Evolutionary conservation across 768 basidiomycete genomes (phyloP).

Genomic region (Peribolospora kevripleyi): DNA sequence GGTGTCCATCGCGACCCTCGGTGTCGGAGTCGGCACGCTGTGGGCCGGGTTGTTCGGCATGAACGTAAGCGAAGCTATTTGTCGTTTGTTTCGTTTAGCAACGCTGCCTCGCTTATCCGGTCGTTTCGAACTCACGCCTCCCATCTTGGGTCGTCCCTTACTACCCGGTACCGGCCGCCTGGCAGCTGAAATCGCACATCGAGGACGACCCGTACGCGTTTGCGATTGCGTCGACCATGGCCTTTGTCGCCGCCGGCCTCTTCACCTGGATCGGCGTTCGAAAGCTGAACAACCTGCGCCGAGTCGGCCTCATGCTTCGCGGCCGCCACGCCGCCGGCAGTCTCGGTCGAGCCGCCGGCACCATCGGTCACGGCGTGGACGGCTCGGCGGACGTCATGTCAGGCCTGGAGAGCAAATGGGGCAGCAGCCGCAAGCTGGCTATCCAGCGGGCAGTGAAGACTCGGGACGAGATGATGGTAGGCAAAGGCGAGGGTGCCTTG

Average conservation of each 20-base stretch:
- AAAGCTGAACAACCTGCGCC: constrained; percentile 22
- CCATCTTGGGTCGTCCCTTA: background rate
- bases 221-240: constrained; percentile 34
- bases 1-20: constrained; percentile 84
- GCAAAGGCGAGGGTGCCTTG: no score
- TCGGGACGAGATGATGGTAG: no score
- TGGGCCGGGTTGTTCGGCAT: constrained; percentile 83
- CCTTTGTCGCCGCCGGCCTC: constrained; percentile 34
- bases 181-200: constrained; percentile 47
- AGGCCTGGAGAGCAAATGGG: no score
- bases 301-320: constrained; percentile 14
- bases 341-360: no score
- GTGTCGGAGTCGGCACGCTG: constrained; percentile 69
- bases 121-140: background rate
- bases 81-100: background rate
- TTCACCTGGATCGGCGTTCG: constrained; percentile 45
- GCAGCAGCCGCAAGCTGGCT: no score
- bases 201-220: constrained; percentile 56
- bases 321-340: no score
- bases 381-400: no score
- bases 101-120: background rate
- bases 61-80: constrained; percentile 40
- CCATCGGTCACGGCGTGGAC: no score
- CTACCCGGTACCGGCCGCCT: constrained; percentile 2
- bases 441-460: no score